phyloP scores from a whole-genome alignment of 306 rosid species.

The Inga laurina region DNA sequence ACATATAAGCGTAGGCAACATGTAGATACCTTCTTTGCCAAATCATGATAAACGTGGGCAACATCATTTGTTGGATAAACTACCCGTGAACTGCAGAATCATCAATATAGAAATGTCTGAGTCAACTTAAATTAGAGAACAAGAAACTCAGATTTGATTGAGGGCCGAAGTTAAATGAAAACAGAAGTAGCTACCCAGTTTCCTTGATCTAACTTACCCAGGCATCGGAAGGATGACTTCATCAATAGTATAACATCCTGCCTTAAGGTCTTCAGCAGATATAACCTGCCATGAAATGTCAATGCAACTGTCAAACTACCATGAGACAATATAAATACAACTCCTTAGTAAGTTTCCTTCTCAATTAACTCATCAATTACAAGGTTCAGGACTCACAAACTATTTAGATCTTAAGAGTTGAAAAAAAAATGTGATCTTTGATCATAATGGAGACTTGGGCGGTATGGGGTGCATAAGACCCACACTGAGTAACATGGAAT shows the following conservation, averaged over 20 bases:
- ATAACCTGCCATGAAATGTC: slow-evolving; percentile 59
- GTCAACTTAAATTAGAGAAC: background rate
- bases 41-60: slow-evolving; percentile 73
- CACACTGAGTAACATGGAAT: background rate
- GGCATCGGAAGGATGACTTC: slow-evolving; percentile 96
- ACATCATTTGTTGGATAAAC: slow-evolving; percentile 71
- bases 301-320: slow-evolving; percentile 13
- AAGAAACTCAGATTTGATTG: slow-evolving; percentile 9
- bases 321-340: slow-evolving; percentile 5
- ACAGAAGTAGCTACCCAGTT: slow-evolving; percentile 23
- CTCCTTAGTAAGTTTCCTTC: slow-evolving; percentile 4
- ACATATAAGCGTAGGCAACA: background rate
- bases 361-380: background rate
- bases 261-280: slow-evolving; percentile 63
- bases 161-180: slow-evolving; percentile 1
- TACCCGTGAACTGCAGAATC: slow-evolving; percentile 72
- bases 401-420: background rate
- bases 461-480: background rate
- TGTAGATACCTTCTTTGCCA: slow-evolving; percentile 72
- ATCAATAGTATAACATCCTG: slow-evolving; percentile 66
- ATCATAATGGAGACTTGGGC: background rate
- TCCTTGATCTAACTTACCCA: slow-evolving; percentile 59
- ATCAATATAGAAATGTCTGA: slow-evolving; percentile 28
- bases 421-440: background rate
- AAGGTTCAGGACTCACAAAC: background rate